These are phyloP conservation scores for Geranium brycei DNA, from an alignment of 345 rosid species.

Conservation along the genomic window DNA sequence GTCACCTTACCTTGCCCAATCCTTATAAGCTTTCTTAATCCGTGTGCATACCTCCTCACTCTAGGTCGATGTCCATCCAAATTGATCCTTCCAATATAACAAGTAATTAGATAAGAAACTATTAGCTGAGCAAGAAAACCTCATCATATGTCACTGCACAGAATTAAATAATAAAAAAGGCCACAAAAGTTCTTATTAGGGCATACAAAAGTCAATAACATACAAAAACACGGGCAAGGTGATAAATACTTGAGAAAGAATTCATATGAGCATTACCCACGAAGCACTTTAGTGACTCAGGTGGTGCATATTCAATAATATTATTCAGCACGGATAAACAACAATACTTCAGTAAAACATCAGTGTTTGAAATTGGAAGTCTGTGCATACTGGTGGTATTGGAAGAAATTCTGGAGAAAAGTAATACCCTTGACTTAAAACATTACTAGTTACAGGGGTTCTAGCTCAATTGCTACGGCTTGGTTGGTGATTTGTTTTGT, in stretches of 20 bases:
- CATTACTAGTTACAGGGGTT: neutral
- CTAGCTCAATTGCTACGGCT: neutral
- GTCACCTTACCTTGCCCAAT: slow-evolving; percentile 74
- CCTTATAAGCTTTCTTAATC: slow-evolving; percentile 62
- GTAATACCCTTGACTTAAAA: neutral
- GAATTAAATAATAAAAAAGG: neutral
- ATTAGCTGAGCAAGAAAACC: neutral
- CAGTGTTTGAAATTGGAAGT: neutral
- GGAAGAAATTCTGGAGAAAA: neutral
- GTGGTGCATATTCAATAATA: neutral
- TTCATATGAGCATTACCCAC: neutral
- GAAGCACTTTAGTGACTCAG: neutral
- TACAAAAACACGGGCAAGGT: neutral
- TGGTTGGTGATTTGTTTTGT: neutral
- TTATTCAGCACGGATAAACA: neutral
- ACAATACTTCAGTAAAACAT: neutral
- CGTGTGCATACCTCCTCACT: slow-evolving; percentile 78
- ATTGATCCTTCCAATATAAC: slow-evolving; percentile 46
- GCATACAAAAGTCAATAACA: neutral
- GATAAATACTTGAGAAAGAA: neutral
- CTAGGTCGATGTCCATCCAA: slow-evolving; percentile 81
- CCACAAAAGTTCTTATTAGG: neutral
- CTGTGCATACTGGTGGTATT: neutral
- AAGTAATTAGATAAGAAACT: slow-evolving; percentile 4
- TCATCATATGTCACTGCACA: slow-evolving; percentile 1